These are phyloP conservation scores for Aureobasidium sp. DNA, from an alignment of 2,329 filamentous ascomycete genomes.

Conservation along the genomic window DNA sequence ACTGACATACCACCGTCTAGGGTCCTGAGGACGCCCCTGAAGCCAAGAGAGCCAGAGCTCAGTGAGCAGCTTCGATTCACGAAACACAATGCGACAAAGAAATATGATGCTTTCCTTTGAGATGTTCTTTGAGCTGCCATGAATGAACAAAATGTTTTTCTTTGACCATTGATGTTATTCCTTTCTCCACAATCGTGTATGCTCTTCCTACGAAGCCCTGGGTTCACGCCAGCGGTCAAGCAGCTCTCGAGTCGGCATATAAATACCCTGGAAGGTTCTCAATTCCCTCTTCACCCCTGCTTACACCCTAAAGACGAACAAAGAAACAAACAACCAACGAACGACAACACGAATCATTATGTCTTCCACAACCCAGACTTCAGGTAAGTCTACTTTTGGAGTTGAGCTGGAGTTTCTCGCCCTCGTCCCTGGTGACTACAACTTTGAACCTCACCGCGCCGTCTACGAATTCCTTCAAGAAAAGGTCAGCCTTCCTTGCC, in stretches of 20 bases:
- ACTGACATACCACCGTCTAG: neutral
- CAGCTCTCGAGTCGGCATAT: neutral
- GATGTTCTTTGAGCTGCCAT: neutral
- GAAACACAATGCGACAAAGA: neutral
- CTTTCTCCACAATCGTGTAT: neutral
- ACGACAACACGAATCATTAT: neutral
- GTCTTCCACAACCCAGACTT: neutral
- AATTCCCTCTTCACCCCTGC: neutral
- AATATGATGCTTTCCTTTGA: neutral
- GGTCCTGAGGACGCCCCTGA: neutral
- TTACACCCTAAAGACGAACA: neutral
- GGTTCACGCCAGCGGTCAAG: neutral
- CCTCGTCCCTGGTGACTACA: neutral
- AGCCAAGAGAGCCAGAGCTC: neutral
- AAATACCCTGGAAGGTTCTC: neutral
- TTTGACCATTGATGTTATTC: neutral
- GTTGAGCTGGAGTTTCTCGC: constrained; percentile 5
- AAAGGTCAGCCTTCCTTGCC: neutral
- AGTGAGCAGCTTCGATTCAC: neutral
- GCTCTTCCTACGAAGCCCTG: neutral
- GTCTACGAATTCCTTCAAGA: neutral
- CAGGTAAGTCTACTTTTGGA: constrained; percentile 7
- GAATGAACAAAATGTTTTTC: neutral
- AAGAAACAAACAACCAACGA: neutral
- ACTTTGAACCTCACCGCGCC: neutral